These are phyloP conservation scores for Penicillium roqueforti DNA, from an alignment of 495 filamentous ascomycete genomes.

Conservation along the genomic window DNA sequence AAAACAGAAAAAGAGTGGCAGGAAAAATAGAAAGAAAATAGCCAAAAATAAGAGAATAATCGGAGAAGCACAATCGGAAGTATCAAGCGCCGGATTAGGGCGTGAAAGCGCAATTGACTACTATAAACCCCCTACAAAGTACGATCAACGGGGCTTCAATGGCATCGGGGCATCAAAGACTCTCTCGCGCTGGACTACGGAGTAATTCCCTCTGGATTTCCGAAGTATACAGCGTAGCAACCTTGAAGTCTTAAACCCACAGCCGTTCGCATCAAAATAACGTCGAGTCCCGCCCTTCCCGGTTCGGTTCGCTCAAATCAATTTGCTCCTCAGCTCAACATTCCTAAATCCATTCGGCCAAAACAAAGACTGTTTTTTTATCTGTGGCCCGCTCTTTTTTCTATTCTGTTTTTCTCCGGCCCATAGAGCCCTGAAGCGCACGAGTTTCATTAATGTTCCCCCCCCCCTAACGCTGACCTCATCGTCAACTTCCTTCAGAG, in stretches of 20 bases:
- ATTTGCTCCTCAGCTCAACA: conserved; percentile 18
- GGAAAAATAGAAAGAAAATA: neutral
- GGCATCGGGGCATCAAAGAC: neutral
- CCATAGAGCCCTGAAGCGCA: conserved; percentile 1
- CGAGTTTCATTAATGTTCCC: conserved; percentile 8
- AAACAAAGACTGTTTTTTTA: conserved; percentile 27
- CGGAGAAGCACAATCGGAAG: neutral
- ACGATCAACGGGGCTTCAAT: neutral
- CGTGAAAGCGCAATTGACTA: neutral
- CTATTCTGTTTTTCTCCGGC: conserved; percentile 7
- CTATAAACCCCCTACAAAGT: neutral
- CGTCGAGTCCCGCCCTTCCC: neutral
- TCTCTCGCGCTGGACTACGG: neutral
- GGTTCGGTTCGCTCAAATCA: neutral
- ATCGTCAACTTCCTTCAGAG: conserved; percentile 17
- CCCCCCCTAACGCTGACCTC: conserved; percentile 28
- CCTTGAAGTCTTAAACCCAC: neutral
- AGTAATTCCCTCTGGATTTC: neutral
- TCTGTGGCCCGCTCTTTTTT: conserved; percentile 7
- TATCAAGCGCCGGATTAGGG: neutral
- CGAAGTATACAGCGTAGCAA: neutral
- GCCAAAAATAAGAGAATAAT: neutral
- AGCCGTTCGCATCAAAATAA: conserved; percentile 10
- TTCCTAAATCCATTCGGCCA: conserved; percentile 25
- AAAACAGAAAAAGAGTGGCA: conserved; percentile 5